A percentile compares a stretch with the other conserved stretches of the same genome.
Evolutionary conservation across 176 grass and related monocot species (phyloP).

Genomic region (Puya raimondii): DNA sequence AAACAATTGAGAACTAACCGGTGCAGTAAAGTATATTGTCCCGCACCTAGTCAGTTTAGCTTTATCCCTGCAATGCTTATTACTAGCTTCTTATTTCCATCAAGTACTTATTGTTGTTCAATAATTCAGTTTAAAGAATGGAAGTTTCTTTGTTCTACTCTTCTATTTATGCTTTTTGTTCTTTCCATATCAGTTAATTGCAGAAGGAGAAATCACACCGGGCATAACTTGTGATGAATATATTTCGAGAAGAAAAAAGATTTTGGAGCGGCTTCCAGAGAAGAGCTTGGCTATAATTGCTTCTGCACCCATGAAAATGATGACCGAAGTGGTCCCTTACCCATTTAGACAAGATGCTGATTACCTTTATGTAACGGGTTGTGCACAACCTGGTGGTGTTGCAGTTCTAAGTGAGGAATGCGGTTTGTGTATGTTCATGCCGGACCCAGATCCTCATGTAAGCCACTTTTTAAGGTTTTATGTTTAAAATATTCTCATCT

Average conservation of each 20-base stretch:
- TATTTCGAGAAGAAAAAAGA: conserved; percentile 55
- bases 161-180: not conserved
- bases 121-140: not conserved
- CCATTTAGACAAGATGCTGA: conserved; percentile 80
- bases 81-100: not conserved
- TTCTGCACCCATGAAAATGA: conserved; percentile 82
- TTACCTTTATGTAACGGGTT: conserved; percentile 84
- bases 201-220: conserved; percentile 71
- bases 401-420: conserved; percentile 60
- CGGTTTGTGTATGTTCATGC: conserved; percentile 91
- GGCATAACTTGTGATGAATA: conserved; percentile 66
- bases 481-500: not conserved
- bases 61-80: not conserved
- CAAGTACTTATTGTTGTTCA: not conserved
- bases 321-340: conserved; percentile 93
- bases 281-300: conserved; percentile 81
- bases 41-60: not conserved
- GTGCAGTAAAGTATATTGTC: too few relatives aligned
- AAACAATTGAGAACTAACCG: too few relatives aligned
- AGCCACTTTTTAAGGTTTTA: conserved; percentile 14
- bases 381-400: conserved; percentile 66
- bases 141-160: not conserved
- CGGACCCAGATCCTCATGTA: conserved; percentile 67
- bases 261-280: conserved; percentile 60
- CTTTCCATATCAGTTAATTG: conserved; percentile 48